phyloP scores from a whole-genome alignment of 148 eudicot species.

The Spergularia marina region DNA sequence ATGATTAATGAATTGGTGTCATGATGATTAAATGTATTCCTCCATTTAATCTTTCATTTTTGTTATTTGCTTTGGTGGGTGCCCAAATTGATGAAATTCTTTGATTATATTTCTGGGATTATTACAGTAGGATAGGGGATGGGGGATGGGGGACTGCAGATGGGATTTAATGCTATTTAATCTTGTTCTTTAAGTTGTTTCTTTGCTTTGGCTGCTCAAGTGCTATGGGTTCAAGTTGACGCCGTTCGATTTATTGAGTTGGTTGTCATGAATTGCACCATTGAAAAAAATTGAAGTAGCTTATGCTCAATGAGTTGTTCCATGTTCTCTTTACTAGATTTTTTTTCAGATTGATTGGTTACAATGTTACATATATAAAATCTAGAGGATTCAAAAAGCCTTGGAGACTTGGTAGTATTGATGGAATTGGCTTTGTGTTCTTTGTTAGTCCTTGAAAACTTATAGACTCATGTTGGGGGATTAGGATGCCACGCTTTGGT shows the following conservation, averaged over 20 bases:
- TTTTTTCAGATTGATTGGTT: not conserved
- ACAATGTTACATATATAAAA: not conserved
- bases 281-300: not conserved
- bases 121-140: not conserved
- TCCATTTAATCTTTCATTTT: not conserved
- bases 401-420: not conserved
- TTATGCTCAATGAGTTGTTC: not conserved
- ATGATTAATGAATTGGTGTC: not conserved
- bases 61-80: not conserved
- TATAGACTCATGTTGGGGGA: not conserved
- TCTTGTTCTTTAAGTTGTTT: constrained; percentile 1
- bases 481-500: not conserved
- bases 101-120: not conserved
- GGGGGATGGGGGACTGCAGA: not conserved
- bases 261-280: not conserved
- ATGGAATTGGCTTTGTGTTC: not conserved
- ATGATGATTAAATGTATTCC: not conserved
- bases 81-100: not conserved
- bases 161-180: constrained; percentile 15
- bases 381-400: not conserved
- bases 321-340: not conserved
- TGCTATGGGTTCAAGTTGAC: not conserved
- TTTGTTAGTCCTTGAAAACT: not conserved
- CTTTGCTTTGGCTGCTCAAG: not conserved
- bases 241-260: constrained; percentile 3